A percentile compares a stretch with the other conserved stretches of the same genome.
phyloP scores from a whole-genome alignment of 352 stramenopile species.

The Phytopythium sindhum region DNA sequence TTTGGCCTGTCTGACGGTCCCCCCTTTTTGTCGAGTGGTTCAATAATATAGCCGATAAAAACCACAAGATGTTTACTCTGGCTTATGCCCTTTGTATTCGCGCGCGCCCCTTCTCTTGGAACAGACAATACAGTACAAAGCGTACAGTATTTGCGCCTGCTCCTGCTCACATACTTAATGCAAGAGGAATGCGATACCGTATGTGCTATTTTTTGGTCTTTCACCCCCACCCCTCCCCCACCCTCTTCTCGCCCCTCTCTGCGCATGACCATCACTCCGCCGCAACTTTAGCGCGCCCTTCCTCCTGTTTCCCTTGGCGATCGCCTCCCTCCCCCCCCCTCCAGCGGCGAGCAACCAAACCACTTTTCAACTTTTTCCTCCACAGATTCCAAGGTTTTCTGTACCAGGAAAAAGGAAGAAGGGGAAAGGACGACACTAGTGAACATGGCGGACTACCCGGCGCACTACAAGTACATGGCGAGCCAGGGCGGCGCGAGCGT shows the following conservation, averaged over 20 bases:
- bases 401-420: too few species aligned
- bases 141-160: neutral
- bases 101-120: neutral
- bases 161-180: neutral
- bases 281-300: neutral
- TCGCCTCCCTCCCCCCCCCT: neutral
- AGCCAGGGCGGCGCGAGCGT: slow-evolving; percentile 21
- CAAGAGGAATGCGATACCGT: neutral
- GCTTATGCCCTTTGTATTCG: neutral
- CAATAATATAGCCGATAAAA: neutral
- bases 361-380: slow-evolving; percentile 1
- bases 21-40: neutral
- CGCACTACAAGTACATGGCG: slow-evolving; percentile 32
- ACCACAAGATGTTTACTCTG: neutral
- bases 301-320: neutral
- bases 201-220: neutral
- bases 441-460: slow-evolving; percentile 30
- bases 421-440: neutral
- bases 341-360: too few species aligned
- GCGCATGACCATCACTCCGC: neutral
- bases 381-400: neutral
- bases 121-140: neutral
- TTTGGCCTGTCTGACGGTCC: neutral
- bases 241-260: slow-evolving; percentile 1
- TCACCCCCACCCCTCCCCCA: neutral